Conservation (phyloP, 768 basidiomycete species). For the Auricularia auricula-judae region DNA sequence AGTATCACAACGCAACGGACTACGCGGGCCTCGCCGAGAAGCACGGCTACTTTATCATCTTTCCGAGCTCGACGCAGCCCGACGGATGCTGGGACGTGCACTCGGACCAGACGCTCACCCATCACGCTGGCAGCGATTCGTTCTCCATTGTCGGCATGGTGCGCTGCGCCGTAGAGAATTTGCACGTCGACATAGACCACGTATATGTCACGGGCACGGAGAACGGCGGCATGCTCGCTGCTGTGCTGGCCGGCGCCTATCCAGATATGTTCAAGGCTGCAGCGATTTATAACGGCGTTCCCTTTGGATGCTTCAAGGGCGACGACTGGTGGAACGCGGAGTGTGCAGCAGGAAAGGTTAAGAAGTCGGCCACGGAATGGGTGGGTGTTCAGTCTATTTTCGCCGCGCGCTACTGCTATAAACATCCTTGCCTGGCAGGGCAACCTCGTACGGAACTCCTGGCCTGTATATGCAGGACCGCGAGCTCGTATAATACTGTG, state of each 20-base stretch:
- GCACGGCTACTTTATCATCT: not conserved
- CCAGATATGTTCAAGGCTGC: conserved; percentile 43
- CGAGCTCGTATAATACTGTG: conserved; percentile 42
- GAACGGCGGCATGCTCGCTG: not conserved
- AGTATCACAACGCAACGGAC: not conserved
- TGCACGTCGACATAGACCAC: not conserved
- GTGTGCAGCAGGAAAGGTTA: conserved; percentile 33
- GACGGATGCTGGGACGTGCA: not conserved
- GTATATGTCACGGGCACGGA: not conserved
- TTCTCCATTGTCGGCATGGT: not conserved
- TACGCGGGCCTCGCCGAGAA: not conserved
- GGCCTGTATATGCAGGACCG: conserved; percentile 41
- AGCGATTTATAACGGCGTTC: conserved; percentile 40
- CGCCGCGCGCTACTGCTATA: not conserved
- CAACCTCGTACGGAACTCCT: conserved; percentile 33
- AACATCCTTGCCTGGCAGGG: conserved; percentile 13
- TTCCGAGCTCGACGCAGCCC: not conserved
- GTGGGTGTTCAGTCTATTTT: not conserved
- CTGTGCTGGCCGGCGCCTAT: conserved; percentile 39
- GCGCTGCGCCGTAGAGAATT: not conserved
- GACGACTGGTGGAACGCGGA: conserved; percentile 30
- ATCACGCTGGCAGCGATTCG: not conserved
- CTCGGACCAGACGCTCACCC: not conserved
- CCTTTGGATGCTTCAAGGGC: conserved; percentile 41
- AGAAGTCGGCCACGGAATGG: conserved; percentile 36